Base-by-base conservation (phyloP, 768 basidiomycete species). In the Lentinula lateritia region DNA sequence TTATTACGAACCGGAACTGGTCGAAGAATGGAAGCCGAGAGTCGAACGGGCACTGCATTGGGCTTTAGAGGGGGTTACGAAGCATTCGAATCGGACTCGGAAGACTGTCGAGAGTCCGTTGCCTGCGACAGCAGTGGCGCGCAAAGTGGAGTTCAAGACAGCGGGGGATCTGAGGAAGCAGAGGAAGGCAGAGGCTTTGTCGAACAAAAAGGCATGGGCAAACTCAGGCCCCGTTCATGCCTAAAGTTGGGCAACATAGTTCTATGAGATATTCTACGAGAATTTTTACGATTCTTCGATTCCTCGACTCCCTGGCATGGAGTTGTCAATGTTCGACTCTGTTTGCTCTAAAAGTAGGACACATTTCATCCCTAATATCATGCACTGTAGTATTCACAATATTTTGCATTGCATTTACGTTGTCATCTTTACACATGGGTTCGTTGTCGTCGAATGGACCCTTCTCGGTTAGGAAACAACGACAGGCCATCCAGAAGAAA, bases 31-130 rank as follows among this genome's bases (percentile, higher is more conserved):
- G 50, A 92, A 93, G 70, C 69, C 69, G 12, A 74, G 88, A 32
- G 75, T 87, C 6, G 92, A 96, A 74, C 68, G 69, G 39, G 86
- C 79, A 13, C 78, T 95, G 67, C 87, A 92, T 53, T 87, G 84
- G 78, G 78, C 74, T 62, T 72, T 91, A 63, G 69, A 76, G 60
- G 74, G 76, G 32, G 62, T 84, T 57, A 78, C 80, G 6, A 55
- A 61, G 3, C 23, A 43, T 58, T 15, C 13, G n/a, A 45, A 18
- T 3, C 23, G 15, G n/a, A 16, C 32, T 36, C 32, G 20, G 13
- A 35, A 15, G 32, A 48, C 20, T 48, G 5, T 53, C 15, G 32
- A 36, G 18, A 35, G 13, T 20, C n/a, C 18, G 8, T 12, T 15
- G 41, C 18, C 56, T 43, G 13, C 20, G 23, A 12, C 9, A 23